Conservation (phyloP, 371 early-diverging fungal species). For the Amoeboaphelidium protococcarum region DNA sequence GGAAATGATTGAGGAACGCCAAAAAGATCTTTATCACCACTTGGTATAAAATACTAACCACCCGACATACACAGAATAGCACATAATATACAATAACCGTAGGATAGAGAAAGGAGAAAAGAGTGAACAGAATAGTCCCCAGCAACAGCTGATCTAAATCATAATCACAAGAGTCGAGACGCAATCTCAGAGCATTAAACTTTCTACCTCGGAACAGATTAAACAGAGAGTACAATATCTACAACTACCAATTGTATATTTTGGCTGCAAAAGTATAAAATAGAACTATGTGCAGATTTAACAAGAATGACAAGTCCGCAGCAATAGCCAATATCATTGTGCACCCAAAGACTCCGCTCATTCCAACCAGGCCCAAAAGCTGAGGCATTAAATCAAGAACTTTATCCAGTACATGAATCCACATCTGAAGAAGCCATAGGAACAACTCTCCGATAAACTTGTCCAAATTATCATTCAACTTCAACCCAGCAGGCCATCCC, state of each 20-base stretch:
- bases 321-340: conserved; percentile 53
- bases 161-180: conserved; percentile 84
- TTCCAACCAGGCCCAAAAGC: conserved; percentile 39
- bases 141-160: conserved; percentile 74
- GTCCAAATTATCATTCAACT: conserved; percentile 67
- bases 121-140: conserved; percentile 77
- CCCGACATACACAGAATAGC: conserved; percentile 53
- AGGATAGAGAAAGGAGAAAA: conserved; percentile 74
- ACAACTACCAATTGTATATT: conserved; percentile 72
- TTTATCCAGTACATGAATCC: conserved; percentile 19
- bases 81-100: conserved; percentile 79
- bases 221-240: conserved; percentile 50
- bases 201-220: conserved; percentile 80
- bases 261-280: conserved; percentile 76
- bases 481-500: conserved; percentile 79
- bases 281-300: conserved; percentile 66
- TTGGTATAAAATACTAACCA: conserved; percentile 46
- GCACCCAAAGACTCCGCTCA: conserved; percentile 51
- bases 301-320: conserved; percentile 49
- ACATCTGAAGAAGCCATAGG: conserved; percentile 61
- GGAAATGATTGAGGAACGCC: conserved; percentile 75
- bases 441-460: conserved; percentile 75
- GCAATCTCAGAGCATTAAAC: conserved; percentile 55
- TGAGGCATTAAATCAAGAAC: conserved; percentile 14
- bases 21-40: conserved; percentile 49